Conservation (phyloP, 768 basidiomycete species). For the Harrya chromipes region DNA sequence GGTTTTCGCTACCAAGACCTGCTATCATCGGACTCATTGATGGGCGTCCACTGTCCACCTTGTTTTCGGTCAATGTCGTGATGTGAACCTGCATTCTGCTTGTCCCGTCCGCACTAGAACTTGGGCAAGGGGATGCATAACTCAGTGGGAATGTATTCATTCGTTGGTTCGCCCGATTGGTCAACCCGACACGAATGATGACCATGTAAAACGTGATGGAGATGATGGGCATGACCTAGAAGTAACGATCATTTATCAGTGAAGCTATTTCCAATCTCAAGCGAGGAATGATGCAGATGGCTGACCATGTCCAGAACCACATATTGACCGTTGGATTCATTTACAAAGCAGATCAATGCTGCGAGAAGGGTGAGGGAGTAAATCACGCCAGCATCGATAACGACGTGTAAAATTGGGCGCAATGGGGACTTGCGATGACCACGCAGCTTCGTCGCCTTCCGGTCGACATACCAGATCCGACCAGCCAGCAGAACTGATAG, state of each 20-base stretch:
- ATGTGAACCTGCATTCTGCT: background rate
- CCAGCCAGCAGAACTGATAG: background rate
- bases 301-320: slow-evolving; percentile 13
- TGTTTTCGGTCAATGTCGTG: background rate
- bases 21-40: background rate
- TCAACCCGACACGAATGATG: slow-evolving; percentile 5
- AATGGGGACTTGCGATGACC: background rate
- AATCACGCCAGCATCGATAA: slow-evolving; percentile 7
- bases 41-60: background rate
- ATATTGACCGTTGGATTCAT: slow-evolving; percentile 4
- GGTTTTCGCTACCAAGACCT: background rate
- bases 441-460: background rate
- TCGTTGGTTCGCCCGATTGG: background rate
- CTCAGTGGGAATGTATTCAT: background rate
- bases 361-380: slow-evolving; percentile 9
- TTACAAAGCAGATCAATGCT: background rate
- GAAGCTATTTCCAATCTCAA: no score
- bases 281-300: background rate
- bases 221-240: slow-evolving; percentile 6
- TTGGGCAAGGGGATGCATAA: background rate
- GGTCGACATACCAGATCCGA: slow-evolving; percentile 10
- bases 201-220: slow-evolving; percentile 15
- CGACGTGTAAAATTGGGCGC: background rate
- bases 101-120: background rate
- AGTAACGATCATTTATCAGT: background rate